Evolutionary conservation across 495 filamentous ascomycete species (phyloP), one percentile per base, ranked within the genome.

Genomic region (Penicillium maclennaniae): DNA sequence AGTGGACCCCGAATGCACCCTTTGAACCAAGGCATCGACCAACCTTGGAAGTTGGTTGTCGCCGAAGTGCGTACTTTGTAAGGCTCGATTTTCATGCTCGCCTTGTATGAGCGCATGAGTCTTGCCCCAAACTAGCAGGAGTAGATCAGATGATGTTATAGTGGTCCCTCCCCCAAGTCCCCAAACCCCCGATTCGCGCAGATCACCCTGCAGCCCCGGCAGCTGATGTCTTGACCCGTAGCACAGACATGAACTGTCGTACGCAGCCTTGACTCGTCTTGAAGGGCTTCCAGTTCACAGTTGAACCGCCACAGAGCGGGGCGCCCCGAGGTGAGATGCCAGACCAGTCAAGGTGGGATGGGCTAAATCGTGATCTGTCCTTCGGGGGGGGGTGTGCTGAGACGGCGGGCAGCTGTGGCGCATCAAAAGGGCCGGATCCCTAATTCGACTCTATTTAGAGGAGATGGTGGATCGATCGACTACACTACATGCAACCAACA

Each of bases 221-320:
- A 62, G 58, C 45, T 64, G 61, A 61, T 59, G 48, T 40, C 48
- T 58, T 38, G 45, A 21, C 14, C 23, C 48, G 47, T 62, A 53
- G 41, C 39, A 60, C 45, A 41, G 43, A 54, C 46, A 55, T 42
- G 31, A 47, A 26, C 31, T 23, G 44, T 31, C 34, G 44, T 34
- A 42, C 47, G 10, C 38, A 51, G 21, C 31, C 31, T 27, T 43
- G 45, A 8, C 3, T 43, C 42, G 34, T n/a, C n/a, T n/a, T n/a
- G n/a, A n/a, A n/a, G n/a, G n/a, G n/a, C n/a, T n/a, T 25, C 4
- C 10, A 38, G 26, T 47, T n/a, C 57, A 63, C 60, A 62, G 59
- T 50, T 20, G 44, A 63, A 63, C 60, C 61, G 62, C 62, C 60
- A 66, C 62, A 66, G 16, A 54, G 59, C 56, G 62, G 62, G 62